These are phyloP conservation scores for Trichoderma sp. DNA, from an alignment of 2,329 filamentous ascomycete genomes.

Conservation along the genomic window DNA sequence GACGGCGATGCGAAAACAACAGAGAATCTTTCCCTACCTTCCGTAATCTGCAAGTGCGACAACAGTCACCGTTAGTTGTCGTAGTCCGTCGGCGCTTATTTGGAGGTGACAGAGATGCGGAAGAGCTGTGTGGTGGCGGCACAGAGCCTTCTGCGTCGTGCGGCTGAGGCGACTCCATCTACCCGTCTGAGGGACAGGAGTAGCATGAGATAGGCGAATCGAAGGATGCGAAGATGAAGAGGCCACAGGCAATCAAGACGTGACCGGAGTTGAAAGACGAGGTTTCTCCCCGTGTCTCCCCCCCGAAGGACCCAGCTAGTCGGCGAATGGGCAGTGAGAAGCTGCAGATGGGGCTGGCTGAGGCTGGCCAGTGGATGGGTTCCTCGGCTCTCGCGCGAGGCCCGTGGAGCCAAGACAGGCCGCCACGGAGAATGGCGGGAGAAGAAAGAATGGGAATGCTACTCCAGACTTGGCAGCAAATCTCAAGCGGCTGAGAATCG, in stretches of 20 bases:
- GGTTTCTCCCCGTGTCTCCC: background rate
- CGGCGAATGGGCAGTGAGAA: conserved; percentile 14
- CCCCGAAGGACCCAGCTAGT: background rate
- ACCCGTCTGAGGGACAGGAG: conserved; percentile 1
- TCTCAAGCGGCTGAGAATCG: conserved; percentile 9
- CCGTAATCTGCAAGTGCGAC: conserved; percentile 39
- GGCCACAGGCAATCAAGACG: background rate
- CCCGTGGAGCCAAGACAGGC: conserved; percentile 20
- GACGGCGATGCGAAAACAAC: background rate
- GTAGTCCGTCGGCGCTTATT: conserved; percentile 36
- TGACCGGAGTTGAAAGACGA: conserved; percentile 14
- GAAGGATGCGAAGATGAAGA: conserved; percentile 6
- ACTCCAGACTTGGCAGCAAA: conserved; percentile 11
- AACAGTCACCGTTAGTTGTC: conserved; percentile 32
- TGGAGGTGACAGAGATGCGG: conserved; percentile 25
- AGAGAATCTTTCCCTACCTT: conserved; percentile 32
- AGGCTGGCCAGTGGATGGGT: conserved; percentile 18
- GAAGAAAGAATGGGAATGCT: conserved; percentile 10
- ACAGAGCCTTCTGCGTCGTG: conserved; percentile 19
- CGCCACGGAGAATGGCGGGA: conserved; percentile 16
- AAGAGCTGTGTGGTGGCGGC: conserved; percentile 21
- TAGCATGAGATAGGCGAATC: conserved; percentile 9
- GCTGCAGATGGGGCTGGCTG: conserved; percentile 20
- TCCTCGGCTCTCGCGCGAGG: conserved; percentile 23
- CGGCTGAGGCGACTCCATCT: conserved; percentile 21